Evolutionary conservation across 352 stramenopile species (phyloP).

Genomic region (Phytopythium sindhum): DNA sequence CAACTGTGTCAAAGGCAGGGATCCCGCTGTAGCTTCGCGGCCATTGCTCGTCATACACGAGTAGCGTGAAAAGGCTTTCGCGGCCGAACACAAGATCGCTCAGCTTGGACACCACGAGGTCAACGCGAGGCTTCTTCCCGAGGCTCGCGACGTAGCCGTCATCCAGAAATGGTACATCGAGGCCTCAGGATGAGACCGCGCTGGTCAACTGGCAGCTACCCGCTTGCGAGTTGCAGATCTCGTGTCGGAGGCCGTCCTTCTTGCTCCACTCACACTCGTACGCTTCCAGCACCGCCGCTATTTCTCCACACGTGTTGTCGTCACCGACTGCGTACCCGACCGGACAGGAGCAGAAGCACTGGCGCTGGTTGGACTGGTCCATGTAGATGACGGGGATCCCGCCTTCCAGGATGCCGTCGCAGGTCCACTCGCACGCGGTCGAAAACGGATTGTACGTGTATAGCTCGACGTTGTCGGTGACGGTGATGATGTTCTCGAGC

Average conservation of each 20-base stretch:
- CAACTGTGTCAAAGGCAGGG: background rate
- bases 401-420: slow-evolving; percentile 18
- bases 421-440: slow-evolving; percentile 34
- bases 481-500: slow-evolving; percentile 31
- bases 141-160: slow-evolving; percentile 49
- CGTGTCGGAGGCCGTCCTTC: slow-evolving; percentile 21
- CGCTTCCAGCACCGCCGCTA: slow-evolving; percentile 13
- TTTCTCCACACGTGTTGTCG: slow-evolving; percentile 13
- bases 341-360: slow-evolving; percentile 63
- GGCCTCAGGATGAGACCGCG: slow-evolving; percentile 29
- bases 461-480: slow-evolving; percentile 35
- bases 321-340: slow-evolving; percentile 25
- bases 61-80: background rate
- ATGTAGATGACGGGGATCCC: slow-evolving; percentile 53
- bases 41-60: background rate
- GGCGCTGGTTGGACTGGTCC: slow-evolving; percentile 21
- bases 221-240: slow-evolving; percentile 18
- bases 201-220: slow-evolving; percentile 29
- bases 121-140: slow-evolving; percentile 16
- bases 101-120: slow-evolving; percentile 7
- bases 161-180: slow-evolving; percentile 48
- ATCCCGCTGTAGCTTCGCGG: background rate
- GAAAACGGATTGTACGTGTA: slow-evolving; percentile 69
- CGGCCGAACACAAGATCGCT: slow-evolving; percentile 1
- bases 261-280: slow-evolving; percentile 53